These are phyloP conservation scores for Coleophoma crateriformis DNA, from an alignment of 2,329 filamentous ascomycete genomes.

Conservation along the genomic window DNA sequence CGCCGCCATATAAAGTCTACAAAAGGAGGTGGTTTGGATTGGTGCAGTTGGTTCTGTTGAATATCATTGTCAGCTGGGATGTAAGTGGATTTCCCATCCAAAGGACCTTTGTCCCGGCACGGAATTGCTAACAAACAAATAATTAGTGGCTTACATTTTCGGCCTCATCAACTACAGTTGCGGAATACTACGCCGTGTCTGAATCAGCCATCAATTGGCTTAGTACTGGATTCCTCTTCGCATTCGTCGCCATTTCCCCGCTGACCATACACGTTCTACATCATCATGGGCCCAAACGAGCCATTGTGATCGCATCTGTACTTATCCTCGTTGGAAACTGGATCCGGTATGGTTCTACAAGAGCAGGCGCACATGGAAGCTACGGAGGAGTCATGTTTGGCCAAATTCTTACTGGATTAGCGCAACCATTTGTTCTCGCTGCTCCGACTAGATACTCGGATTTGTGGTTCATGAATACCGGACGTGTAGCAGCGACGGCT, in stretches of 20 bases:
- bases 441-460: constrained; percentile 90
- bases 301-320: constrained; percentile 67
- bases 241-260: constrained; percentile 71
- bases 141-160: constrained; percentile 88
- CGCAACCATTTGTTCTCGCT: constrained; percentile 86
- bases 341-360: constrained; percentile 75
- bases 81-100: constrained; percentile 47
- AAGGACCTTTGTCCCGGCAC: no score
- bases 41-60: constrained; percentile 76
- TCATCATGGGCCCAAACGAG: constrained; percentile 66
- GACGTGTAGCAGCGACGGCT: constrained; percentile 83
- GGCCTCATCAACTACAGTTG: constrained; percentile 69
- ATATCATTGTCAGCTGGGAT: constrained; percentile 93
- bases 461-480: constrained; percentile 84
- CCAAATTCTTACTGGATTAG: constrained; percentile 82
- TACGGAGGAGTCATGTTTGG: constrained; percentile 83
- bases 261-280: constrained; percentile 73
- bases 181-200: constrained; percentile 68
- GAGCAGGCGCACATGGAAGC: constrained; percentile 45
- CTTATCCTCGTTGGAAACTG: constrained; percentile 83
- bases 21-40: constrained; percentile 88
- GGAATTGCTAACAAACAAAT: neutral
- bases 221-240: constrained; percentile 79
- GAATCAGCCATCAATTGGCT: constrained; percentile 88
- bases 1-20: constrained; percentile 53